These are phyloP conservation scores for Ichthyophthirius multifiliis DNA, from an alignment of 169 alveolate genomes.

Conservation along the genomic window DNA sequence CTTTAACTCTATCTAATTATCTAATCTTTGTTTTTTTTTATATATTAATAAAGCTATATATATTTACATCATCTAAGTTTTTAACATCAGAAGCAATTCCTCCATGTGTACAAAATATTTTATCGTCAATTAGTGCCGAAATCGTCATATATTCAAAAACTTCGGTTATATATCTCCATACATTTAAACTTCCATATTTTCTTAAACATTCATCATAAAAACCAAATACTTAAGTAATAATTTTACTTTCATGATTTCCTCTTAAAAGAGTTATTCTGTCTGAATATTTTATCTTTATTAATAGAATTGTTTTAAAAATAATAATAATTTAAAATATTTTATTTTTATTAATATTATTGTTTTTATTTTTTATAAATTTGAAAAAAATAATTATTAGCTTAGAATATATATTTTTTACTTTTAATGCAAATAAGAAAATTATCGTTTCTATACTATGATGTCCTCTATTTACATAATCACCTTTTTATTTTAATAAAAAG, in stretches of 20 bases:
- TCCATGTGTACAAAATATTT: constrained; percentile 83
- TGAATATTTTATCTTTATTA: constrained; percentile 66
- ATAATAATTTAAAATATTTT: too few species aligned
- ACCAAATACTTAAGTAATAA: constrained; percentile 77
- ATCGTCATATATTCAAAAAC: constrained; percentile 77
- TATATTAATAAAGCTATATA: neutral
- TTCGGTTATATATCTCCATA: constrained; percentile 90
- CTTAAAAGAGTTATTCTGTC: constrained; percentile 74
- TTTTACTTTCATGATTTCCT: constrained; percentile 83
- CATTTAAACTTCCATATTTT: constrained; percentile 75
- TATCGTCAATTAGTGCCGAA: constrained; percentile 79
- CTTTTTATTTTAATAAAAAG: constrained; percentile 81
- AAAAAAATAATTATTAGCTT: too few species aligned
- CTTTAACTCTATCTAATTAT: constrained; percentile 70
- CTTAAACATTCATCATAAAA: constrained; percentile 83
- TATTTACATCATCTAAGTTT: constrained; percentile 75
- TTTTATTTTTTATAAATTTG: too few species aligned
- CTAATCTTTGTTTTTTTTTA: constrained; percentile 39
- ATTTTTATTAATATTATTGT: too few species aligned
- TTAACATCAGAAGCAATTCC: constrained; percentile 81
- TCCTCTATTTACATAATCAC: constrained; percentile 86
- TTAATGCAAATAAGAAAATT: constrained; percentile 64
- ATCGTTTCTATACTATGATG: constrained; percentile 77
- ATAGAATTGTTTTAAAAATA: neutral
- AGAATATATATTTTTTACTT: constrained; percentile 59